Evolutionary conservation across 768 basidiomycete genomes (phyloP).

Genomic region (Tylopilus vinaceipallidus): DNA sequence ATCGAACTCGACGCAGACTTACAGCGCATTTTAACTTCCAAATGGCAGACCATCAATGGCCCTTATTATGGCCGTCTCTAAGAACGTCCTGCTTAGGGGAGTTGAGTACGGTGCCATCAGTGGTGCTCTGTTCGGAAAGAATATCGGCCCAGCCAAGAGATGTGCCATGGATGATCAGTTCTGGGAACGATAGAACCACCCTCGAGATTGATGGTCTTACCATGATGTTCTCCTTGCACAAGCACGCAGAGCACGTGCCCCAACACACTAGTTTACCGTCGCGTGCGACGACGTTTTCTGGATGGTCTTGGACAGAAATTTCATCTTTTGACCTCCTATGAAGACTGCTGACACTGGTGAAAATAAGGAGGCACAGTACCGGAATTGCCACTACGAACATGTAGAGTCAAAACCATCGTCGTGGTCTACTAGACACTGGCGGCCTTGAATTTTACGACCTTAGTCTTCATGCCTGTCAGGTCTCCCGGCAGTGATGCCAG

Average conservation of each 20-base stretch:
- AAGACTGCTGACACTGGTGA: constrained; percentile 60
- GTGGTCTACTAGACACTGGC: too few relatives aligned
- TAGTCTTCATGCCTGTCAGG: too few relatives aligned
- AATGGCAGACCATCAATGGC: constrained; percentile 44
- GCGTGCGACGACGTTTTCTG: constrained; percentile 38
- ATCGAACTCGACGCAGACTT: constrained; percentile 12
- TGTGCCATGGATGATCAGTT: constrained; percentile 68
- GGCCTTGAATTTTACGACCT: too few relatives aligned
- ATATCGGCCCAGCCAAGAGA: constrained; percentile 73
- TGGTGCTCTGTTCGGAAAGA: constrained; percentile 61
- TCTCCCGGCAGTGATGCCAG: too few relatives aligned
- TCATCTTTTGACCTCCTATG: constrained; percentile 32
- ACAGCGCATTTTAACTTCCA: constrained; percentile 13
- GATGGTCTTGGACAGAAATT: constrained; percentile 26
- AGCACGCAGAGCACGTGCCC: constrained; percentile 33
- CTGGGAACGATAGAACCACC: constrained; percentile 73
- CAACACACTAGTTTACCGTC: constrained; percentile 53
- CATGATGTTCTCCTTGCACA: constrained; percentile 18
- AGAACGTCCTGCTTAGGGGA: constrained; percentile 39
- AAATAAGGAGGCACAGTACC: too few relatives aligned
- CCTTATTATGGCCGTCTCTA: constrained; percentile 8
- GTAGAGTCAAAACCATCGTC: too few relatives aligned
- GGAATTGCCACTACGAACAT: too few relatives aligned
- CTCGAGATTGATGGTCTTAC: constrained; percentile 56
- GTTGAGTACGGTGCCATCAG: constrained; percentile 62